These are phyloP conservation scores for Neospora caninum DNA, from an alignment of 169 alveolate genomes.

Conservation along the genomic window DNA sequence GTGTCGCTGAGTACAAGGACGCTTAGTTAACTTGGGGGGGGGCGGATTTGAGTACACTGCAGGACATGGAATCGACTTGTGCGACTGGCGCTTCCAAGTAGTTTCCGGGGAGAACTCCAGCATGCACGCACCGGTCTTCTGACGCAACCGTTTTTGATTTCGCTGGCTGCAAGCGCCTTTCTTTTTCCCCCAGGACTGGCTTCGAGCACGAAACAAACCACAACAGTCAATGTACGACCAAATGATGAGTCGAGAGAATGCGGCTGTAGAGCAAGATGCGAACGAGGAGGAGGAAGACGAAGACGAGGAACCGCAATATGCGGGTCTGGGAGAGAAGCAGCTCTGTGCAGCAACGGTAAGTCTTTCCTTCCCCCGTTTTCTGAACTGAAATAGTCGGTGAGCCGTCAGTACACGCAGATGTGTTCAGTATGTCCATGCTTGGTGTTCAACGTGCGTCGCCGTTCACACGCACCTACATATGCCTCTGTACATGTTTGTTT, in stretches of 20 bases:
- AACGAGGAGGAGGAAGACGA: neutral
- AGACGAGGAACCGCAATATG: slow-evolving; percentile 23
- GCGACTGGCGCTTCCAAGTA: no score
- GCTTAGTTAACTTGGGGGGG: no score
- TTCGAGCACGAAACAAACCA: slow-evolving; percentile 20
- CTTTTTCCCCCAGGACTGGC: slow-evolving; percentile 40
- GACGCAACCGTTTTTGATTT: no score
- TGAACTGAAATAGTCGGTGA: no score
- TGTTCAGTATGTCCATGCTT: neutral
- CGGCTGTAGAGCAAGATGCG: neutral
- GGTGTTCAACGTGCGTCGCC: neutral
- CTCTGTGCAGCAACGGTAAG: slow-evolving; percentile 21
- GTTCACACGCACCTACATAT: neutral
- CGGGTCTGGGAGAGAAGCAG: slow-evolving; percentile 15
- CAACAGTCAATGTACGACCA: slow-evolving; percentile 51
- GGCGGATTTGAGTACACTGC: no score
- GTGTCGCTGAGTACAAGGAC: no score
- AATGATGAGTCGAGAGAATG: slow-evolving; percentile 44
- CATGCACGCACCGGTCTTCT: no score
- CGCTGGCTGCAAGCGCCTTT: no score
- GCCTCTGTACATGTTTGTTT: neutral
- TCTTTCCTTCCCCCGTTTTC: neutral
- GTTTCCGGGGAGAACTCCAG: no score
- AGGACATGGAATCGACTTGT: no score
- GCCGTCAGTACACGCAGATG: neutral